Conservation (phyloP, 768 basidiomycete species). For the Xerocomus potaroensis region DNA sequence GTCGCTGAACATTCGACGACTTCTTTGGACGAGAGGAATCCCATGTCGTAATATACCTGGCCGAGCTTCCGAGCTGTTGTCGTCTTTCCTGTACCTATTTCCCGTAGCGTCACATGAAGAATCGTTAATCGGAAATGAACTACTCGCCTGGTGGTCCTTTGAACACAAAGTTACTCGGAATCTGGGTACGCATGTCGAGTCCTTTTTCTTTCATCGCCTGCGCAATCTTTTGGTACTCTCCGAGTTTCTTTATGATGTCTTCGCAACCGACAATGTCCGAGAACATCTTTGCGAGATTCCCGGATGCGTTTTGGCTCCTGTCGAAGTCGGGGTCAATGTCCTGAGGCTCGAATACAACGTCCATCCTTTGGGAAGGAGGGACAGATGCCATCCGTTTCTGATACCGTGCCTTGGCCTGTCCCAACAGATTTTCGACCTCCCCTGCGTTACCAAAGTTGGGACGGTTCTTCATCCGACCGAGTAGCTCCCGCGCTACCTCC, state of each 20-base stretch:
- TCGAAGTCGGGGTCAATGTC: constrained; percentile 66
- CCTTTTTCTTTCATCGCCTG: constrained; percentile 36
- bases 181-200: constrained; percentile 43
- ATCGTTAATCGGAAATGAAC: no score
- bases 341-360: constrained; percentile 35
- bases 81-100: constrained; percentile 67
- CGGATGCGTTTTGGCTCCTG: constrained; percentile 42
- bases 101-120: no score
- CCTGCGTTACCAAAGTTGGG: constrained; percentile 67
- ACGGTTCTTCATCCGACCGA: constrained; percentile 35
- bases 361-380: constrained; percentile 15
- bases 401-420: constrained; percentile 45
- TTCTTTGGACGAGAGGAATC: constrained; percentile 45
- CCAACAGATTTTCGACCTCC: constrained; percentile 58
- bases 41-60: constrained; percentile 61
- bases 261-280: constrained; percentile 45
- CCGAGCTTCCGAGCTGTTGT: constrained; percentile 61
- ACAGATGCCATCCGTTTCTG: constrained; percentile 35
- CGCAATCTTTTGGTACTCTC: constrained; percentile 51
- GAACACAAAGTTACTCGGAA: constrained; percentile 66
- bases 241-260: constrained; percentile 45
- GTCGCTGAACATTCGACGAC: constrained; percentile 67
- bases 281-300: constrained; percentile 38
- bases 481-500: constrained; percentile 46
- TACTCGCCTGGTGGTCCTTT: constrained; percentile 64